These are phyloP conservation scores for Pilasporangium apinafurcum DNA, from an alignment of 352 stramenopile species.

Conservation along the genomic window DNA sequence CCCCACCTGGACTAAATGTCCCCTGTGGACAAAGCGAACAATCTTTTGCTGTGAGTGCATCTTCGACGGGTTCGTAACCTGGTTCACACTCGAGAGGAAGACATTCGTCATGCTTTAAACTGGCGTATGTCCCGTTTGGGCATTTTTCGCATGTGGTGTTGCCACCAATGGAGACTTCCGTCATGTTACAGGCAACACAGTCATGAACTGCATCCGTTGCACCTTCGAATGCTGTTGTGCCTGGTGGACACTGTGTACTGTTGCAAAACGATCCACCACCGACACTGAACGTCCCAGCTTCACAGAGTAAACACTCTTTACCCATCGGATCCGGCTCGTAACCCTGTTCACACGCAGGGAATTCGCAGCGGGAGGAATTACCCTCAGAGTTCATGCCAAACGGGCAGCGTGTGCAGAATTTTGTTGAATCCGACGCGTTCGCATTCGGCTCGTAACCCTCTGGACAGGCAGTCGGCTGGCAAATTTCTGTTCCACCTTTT, in stretches of 20 bases:
- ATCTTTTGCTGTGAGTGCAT: slow-evolving; percentile 11
- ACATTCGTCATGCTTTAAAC: slow-evolving; percentile 8
- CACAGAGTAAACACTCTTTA: slow-evolving; percentile 16
- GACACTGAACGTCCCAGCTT: slow-evolving; percentile 16
- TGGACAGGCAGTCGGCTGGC: slow-evolving; percentile 17
- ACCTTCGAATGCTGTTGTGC: slow-evolving; percentile 14
- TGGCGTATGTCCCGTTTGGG: slow-evolving; percentile 24
- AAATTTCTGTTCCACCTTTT: slow-evolving; percentile 13
- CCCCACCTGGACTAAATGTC: slow-evolving; percentile 22
- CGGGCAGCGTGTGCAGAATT: slow-evolving; percentile 20
- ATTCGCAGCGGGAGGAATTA: slow-evolving; percentile 22
- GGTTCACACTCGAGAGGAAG: slow-evolving; percentile 16
- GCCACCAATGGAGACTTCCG: slow-evolving; percentile 22
- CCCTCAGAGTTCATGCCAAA: slow-evolving; percentile 25
- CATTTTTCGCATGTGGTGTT: slow-evolving; percentile 21
- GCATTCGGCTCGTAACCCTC: slow-evolving; percentile 16
- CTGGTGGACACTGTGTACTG: slow-evolving; percentile 11
- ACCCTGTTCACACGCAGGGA: slow-evolving; percentile 26
- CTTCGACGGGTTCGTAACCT: slow-evolving; percentile 16
- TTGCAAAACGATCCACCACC: slow-evolving; percentile 24
- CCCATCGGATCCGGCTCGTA: slow-evolving; percentile 29
- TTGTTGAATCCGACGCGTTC: slow-evolving; percentile 19
- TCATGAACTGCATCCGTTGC: slow-evolving; percentile 15
- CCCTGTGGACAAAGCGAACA: slow-evolving; percentile 27
- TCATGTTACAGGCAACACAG: slow-evolving; percentile 21